Base-by-base conservation (phyloP, 192 early-diverging fungal genomes). In the Rhizophagus clarus region DNA sequence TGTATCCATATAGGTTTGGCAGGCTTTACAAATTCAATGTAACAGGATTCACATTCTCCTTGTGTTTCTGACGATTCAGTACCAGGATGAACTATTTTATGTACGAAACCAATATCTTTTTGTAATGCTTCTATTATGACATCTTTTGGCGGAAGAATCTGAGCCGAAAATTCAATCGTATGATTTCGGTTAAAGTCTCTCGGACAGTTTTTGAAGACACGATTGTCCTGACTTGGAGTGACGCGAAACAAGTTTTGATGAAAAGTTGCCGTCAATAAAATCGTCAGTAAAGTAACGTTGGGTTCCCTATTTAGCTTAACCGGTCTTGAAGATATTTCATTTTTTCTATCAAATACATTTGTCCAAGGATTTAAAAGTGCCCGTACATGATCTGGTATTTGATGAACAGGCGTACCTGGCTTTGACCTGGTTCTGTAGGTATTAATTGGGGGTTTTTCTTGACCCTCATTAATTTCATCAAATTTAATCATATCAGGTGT, bases 11-110 rank as follows among this genome's bases (percentile, higher is more conserved):
- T 31, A 26, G 40, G 76, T 66, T 40, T 76, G 1, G 40, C 34
- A 47, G 74, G 81, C 40, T 75, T 77, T 45, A 32, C 70, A 40
- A 81, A 81, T 68, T 81, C 81, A 49, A 81, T 34, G 29, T 81
- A 81, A 51, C 74, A 64, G n/a, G 1, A 61, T 70, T 81, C 81
- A 63, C 3, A 45, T 2, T 67, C 61, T 6, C 40, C 28, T 17
- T 51, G 20, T 32, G 31, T 15, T 61, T 3, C 8, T 26, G 14
- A 8, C 15, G 26, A 34, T 6, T 64, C 42, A n/a, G 26, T 26
- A 20, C 76, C 64, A 11, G 72, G 63, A 70, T 77, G 61, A n/a
- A 61, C n/a, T 40, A 81, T 67, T 51, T 69, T 81, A 12, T 56
- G 32, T 32, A 81, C 26, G 9, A 60, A 11, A 47, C 81, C 81